These are phyloP conservation scores for Phytophthora boehmeriae DNA, from an alignment of 352 stramenopile species.

Conservation along the genomic window DNA sequence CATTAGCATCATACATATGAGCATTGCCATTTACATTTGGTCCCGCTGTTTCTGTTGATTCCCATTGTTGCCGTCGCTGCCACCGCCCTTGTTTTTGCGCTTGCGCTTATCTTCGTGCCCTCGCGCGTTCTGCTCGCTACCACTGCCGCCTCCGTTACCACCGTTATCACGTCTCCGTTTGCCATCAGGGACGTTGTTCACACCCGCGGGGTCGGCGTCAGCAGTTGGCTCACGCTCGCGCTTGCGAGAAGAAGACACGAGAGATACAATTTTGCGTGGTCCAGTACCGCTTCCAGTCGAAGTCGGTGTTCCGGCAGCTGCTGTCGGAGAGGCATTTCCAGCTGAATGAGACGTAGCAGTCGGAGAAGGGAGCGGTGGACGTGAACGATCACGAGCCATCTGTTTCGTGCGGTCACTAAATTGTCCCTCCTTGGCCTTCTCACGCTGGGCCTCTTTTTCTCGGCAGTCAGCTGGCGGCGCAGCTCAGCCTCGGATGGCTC, in stretches of 20 bases:
- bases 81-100: conserved; percentile 55
- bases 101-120: conserved; percentile 55
- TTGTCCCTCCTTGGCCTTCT: conserved; percentile 36
- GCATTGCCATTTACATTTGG: conserved; percentile 49
- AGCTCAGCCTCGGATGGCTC: conserved; percentile 71
- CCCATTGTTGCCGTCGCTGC: conserved; percentile 28
- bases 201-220: conserved; percentile 16
- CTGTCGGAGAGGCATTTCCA: conserved; percentile 10
- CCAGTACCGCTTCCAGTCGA: conserved; percentile 11
- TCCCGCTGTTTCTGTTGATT: conserved; percentile 46
- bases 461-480: conserved; percentile 74
- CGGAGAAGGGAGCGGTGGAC: conserved; percentile 28
- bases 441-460: conserved; percentile 60
- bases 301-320: conserved; percentile 23
- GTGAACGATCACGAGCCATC: conserved; percentile 28
- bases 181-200: conserved; percentile 26
- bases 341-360: conserved; percentile 9
- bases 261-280: conserved; percentile 78
- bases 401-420: conserved; percentile 24
- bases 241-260: conserved; percentile 75
- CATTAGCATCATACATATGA: neutral
- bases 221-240: conserved; percentile 54
- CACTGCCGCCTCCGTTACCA: too few relatives aligned
- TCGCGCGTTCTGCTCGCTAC: conserved; percentile 28
- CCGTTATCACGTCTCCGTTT: conserved; percentile 59